Base-by-base conservation (phyloP, 768 basidiomycete species). In the Tylopilus vinaceipallidus region DNA sequence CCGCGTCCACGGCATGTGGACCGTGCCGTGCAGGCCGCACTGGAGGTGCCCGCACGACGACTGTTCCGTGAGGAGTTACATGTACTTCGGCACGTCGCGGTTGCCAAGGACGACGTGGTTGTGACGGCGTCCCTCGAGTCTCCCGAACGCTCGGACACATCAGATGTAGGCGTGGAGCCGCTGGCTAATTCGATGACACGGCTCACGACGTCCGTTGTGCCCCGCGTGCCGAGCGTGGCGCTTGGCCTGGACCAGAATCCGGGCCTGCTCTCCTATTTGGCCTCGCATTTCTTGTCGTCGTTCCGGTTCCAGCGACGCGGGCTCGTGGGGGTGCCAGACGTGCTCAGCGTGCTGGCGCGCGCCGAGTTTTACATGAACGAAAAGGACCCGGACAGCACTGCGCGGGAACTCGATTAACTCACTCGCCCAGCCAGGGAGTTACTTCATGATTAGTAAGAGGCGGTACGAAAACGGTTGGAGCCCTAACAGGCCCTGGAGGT, bases 401-500 rank as follows among this genome's bases (percentile, higher is more conserved):
- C 94, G 30, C 77, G 95, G 47, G 95, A 98, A 71, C 75, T 98
- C 24, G 98, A 98, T 67, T 88, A 92, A 68, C 72, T 99, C 47
- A 81, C 76, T 29, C 95, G 95, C 2, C 82, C 88, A 50, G 88
- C 88, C 16, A 88, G 84, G 68, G 65, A 77, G 45, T 63, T 95
- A 36, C 60, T 90, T 45, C 71, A 76, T 30, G 95, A 98, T 70
- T 99, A 95, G 97, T 72, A 98, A 34, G 83, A 84, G 58, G 93
- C 91, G 59, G 94, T 93, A 11, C 76, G 95, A 55, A 76, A 80
- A 63, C 78, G 94, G 65, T 68, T 99, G 53, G 92, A 97, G 71
- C 92, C 97, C 26, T 77, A 90, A 66, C 95, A 98, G 68, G 91
- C 93, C 35, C 68, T 99, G 57, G 88, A 95, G 75, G 91, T 91